phyloP scores from a whole-genome alignment of 768 basidiomycete genomes.

The Filobasidium floriforme region DNA sequence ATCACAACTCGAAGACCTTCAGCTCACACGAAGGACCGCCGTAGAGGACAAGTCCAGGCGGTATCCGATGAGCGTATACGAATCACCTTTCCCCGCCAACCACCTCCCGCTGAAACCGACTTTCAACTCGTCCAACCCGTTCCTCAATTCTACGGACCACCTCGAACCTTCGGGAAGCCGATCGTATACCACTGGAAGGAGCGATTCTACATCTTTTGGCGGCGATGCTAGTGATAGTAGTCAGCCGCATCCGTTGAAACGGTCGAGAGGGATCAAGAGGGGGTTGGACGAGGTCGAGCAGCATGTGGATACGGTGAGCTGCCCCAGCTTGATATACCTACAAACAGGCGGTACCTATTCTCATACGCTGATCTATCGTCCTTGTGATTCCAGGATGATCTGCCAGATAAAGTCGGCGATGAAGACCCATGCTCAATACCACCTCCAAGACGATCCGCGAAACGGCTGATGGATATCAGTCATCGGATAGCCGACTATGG shows the following conservation, averaged over 20 bases:
- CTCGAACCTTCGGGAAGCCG: neutral
- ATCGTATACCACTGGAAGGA: neutral
- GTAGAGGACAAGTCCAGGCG: too few relatives aligned
- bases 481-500: neutral
- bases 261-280: constrained; percentile 2
- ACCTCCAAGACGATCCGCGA: constrained; percentile 16
- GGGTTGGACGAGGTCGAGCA: neutral
- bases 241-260: constrained; percentile 14
- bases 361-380: too few relatives aligned
- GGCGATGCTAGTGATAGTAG: neutral
- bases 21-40: too few relatives aligned
- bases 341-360: neutral
- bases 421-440: neutral
- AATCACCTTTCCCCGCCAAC: constrained; percentile 1
- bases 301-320: neutral
- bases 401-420: neutral
- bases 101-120: constrained; percentile 16
- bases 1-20: too few relatives aligned
- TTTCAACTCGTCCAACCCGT: constrained; percentile 17
- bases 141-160: constrained; percentile 10
- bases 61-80: neutral
- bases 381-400: constrained; percentile 12
- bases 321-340: neutral
- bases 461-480: constrained; percentile 13
- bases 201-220: neutral